Conservation (phyloP, 306 rosid genomes). For the Prunus campanulata region DNA sequence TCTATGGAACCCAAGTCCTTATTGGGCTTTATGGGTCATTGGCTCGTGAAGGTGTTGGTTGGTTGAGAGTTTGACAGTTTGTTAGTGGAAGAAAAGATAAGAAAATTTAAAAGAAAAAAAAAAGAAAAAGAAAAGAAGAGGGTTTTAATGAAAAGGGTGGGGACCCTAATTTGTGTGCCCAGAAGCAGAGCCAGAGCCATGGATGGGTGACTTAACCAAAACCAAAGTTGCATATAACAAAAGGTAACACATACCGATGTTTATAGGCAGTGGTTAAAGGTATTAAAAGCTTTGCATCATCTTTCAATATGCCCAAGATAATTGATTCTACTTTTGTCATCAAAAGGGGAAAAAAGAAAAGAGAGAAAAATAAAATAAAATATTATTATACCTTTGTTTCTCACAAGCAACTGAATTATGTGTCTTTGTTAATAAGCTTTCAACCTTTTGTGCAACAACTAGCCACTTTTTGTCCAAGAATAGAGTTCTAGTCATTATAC, state of each 20-base stretch:
- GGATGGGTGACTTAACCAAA: conserved; percentile 47
- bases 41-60: conserved; percentile 1
- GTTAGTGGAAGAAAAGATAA: conserved; percentile 1
- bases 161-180: conserved; percentile 34
- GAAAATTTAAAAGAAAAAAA: neutral
- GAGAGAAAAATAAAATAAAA: conserved; percentile 6
- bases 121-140: neutral
- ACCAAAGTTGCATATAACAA: conserved; percentile 47
- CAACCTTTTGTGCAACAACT: conserved; percentile 26
- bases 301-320: conserved; percentile 61
- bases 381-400: conserved; percentile 36
- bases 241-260: conserved; percentile 65
- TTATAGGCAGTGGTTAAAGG: conserved; percentile 34
- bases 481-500: neutral
- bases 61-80: conserved; percentile 23
- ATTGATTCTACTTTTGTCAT: conserved; percentile 65
- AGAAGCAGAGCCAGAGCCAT: neutral
- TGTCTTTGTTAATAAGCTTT: conserved; percentile 22
- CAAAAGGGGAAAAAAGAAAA: conserved; percentile 35
- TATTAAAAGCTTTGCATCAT: conserved; percentile 66
- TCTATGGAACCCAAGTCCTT: conserved; percentile 8
- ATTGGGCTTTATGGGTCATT: conserved; percentile 33
- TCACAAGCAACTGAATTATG: conserved; percentile 25
- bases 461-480: conserved; percentile 20
- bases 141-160: conserved; percentile 13